Evolutionary conservation across 148 eudicot species (phyloP), one percentile per base, ranked within the genome.

Genomic region (Arbutus unedo): DNA sequence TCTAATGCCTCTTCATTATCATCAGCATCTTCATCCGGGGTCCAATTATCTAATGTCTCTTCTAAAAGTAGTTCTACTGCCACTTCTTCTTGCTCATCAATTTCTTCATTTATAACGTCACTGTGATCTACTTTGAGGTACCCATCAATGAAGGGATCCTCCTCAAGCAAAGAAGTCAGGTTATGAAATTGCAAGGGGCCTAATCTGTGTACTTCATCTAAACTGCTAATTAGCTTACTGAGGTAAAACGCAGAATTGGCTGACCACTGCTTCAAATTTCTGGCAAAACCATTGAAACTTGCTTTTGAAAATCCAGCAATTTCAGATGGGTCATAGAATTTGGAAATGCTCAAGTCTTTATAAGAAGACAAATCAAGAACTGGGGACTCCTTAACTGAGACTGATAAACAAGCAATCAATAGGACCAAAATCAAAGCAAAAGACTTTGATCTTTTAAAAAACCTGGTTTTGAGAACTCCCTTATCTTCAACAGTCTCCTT

Each of bases 381-480:
- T 16, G 82, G 57, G 84, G 15, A 25, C 16, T 82, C 71, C 4
- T 76, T 82, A 60, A 83, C 79, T 1, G 79, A 85, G 41, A 90
- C 51, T 2, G 92, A 82, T 13, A 83, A 48, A 71, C 83, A 87
- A 72, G 90, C 94, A 73, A 93, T 49, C 23, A 84, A 23, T 13
- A 93, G 76, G 31, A 94, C 55, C 57, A 93, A 68, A 81, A 92
- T 38, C 56, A 92, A 77, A 79, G 89, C 87, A 77, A 89, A 44
- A 16, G 79, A 71, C 83, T 88, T 89, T 79, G 82, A 82, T 79
- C 76, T 87, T 53, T 86, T 81, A 67, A 87, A 74, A 76, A 75
- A 80, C 76, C 81, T 47, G 43, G 84, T 71, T 70, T 84, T 90
- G 15, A 60, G 76, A 60, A 79, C 74, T 25, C 41, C 47, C 66